A percentile compares a stretch with the other conserved stretches of the same genome.
Evolutionary conservation across 176 grass and related monocot genomes (phyloP).

Genomic region (Eleusine indica): DNA sequence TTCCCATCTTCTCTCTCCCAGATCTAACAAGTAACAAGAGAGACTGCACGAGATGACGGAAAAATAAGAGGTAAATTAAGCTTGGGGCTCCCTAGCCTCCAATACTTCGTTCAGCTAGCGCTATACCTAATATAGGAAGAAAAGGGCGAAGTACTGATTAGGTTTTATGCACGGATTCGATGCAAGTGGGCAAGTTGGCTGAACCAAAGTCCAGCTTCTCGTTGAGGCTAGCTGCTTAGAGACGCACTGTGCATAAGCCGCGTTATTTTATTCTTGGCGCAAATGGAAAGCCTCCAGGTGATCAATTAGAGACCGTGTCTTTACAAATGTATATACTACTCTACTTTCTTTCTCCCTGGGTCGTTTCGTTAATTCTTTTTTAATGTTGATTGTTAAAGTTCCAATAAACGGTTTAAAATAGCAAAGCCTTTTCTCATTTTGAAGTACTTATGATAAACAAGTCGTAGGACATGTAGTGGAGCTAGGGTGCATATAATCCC

Average conservation of each 20-base stretch:
- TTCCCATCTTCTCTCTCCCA: conserved; percentile 47
- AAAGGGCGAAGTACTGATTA: conserved; percentile 31
- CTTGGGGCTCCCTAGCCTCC: neutral
- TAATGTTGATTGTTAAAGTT: neutral
- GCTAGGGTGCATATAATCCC: too few species aligned
- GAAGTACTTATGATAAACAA: too few species aligned
- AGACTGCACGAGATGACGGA: neutral
- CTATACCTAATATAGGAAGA: conserved; percentile 20
- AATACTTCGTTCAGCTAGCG: conserved; percentile 9
- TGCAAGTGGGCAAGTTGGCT: conserved; percentile 45
- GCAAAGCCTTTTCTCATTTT: neutral
- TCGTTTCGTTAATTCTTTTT: neutral
- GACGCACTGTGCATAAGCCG: neutral
- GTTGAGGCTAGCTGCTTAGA: neutral
- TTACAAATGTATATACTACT: neutral
- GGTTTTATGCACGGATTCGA: conserved; percentile 44
- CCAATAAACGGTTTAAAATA: neutral
- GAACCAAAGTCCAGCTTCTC: conserved; percentile 25
- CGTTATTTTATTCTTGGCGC: conserved; percentile 14
- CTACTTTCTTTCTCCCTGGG: neutral
- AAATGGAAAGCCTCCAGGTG: conserved; percentile 26
- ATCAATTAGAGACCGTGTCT: neutral
- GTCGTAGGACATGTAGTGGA: too few species aligned
- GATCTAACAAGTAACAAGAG: neutral
- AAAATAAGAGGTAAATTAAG: neutral